These are phyloP conservation scores for Backusella mclennaniae DNA, from an alignment of 192 early-diverging fungal species.

Conservation along the genomic window DNA sequence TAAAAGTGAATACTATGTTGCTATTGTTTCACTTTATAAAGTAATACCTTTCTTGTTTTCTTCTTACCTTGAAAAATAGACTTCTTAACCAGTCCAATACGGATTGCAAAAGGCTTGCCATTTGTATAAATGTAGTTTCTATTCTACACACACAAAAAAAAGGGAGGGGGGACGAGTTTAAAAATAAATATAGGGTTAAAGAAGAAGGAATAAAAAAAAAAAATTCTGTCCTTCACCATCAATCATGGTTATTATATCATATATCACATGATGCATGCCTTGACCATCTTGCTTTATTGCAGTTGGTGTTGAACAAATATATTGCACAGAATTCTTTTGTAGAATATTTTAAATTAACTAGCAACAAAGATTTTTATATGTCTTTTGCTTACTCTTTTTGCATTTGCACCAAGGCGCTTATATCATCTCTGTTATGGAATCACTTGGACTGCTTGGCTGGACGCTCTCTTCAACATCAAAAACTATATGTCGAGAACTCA, in stretches of 20 bases:
- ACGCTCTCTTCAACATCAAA: too few relatives aligned
- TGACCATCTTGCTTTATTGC: neutral
- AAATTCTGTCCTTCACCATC: neutral
- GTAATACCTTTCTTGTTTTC: neutral
- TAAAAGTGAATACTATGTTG: too few relatives aligned
- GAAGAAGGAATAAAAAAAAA: neutral
- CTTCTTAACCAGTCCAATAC: constrained; percentile 68
- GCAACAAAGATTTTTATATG: too few relatives aligned
- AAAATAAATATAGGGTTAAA: neutral
- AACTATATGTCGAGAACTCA: too few relatives aligned
- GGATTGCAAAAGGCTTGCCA: constrained; percentile 57
- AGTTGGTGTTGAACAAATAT: too few relatives aligned
- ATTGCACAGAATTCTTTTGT: too few relatives aligned
- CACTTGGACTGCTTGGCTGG: too few relatives aligned
- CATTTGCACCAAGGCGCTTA: too few relatives aligned
- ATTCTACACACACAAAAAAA: neutral
- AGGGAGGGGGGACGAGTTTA: neutral
- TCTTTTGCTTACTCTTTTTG: too few relatives aligned
- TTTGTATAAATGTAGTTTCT: constrained; percentile 10
- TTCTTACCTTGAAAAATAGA: constrained; percentile 72
- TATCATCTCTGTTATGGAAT: too few relatives aligned
- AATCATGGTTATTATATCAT: neutral
- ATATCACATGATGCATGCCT: neutral
- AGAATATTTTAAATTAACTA: too few relatives aligned
- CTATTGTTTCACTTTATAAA: neutral